These are phyloP conservation scores for Lasiodiplodia sp. DNA, from an alignment of 2,329 filamentous ascomycete species.

Conservation along the genomic window DNA sequence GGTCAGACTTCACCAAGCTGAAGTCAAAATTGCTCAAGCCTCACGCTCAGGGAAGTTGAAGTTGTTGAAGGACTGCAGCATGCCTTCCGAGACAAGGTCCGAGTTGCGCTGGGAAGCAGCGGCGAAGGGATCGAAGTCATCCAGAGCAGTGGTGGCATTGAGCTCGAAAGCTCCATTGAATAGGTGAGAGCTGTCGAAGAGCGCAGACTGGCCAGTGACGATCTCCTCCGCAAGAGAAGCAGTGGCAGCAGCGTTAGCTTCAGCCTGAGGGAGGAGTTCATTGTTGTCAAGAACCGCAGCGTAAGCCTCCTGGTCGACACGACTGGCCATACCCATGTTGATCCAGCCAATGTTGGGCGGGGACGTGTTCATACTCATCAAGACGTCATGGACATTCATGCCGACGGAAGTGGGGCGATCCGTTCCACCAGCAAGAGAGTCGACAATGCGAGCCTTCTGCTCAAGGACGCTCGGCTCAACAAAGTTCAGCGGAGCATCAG, in stretches of 20 bases:
- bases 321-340: background rate
- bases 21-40: too few relatives aligned
- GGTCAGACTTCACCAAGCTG: too few relatives aligned
- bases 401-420: background rate
- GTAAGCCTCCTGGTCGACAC: background rate
- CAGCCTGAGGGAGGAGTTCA: background rate
- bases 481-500: background rate
- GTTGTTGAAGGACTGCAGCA: background rate
- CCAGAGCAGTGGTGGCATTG: background rate
- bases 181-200: background rate
- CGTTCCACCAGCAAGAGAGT: background rate
- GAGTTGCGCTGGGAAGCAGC: constrained; percentile 1
- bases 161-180: background rate
- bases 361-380: background rate
- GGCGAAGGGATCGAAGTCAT: background rate
- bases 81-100: background rate
- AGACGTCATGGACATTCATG: too few relatives aligned
- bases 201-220: too few relatives aligned
- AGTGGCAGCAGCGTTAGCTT: background rate
- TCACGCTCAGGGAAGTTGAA: background rate
- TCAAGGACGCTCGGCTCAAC: background rate
- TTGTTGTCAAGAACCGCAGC: background rate
- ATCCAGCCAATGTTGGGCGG: background rate
- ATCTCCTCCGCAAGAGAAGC: background rate
- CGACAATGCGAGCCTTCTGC: background rate